phyloP scores from a whole-genome alignment of 768 basidiomycete species.

The Rhodocollybia butyracea region DNA sequence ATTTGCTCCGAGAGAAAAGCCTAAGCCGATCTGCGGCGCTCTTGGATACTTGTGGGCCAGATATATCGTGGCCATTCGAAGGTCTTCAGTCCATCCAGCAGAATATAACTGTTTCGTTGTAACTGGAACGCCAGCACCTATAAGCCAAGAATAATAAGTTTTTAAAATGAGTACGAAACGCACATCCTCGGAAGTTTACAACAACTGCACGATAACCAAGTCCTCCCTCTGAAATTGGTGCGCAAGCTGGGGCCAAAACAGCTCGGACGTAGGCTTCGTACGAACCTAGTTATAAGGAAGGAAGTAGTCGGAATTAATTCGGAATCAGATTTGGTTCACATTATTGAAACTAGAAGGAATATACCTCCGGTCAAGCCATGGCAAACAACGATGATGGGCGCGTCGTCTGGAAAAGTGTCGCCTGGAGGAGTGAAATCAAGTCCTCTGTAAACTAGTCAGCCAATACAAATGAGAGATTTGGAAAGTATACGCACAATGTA shows the following conservation, averaged over 20 bases:
- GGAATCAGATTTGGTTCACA: no score
- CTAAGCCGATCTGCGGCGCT: conserved; percentile 81
- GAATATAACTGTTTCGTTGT: conserved; percentile 64
- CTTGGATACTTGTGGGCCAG: conserved; percentile 69
- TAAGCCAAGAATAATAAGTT: neutral
- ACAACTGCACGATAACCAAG: conserved; percentile 89
- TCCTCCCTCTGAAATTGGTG: conserved; percentile 73
- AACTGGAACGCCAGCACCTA: conserved; percentile 83
- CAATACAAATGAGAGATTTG: neutral
- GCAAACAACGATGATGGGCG: conserved; percentile 27
- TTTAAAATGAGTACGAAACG: conserved; percentile 24
- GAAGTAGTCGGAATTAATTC: no score
- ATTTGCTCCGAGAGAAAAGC: conserved; percentile 93
- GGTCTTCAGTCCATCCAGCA: conserved; percentile 87
- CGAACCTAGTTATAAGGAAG: conserved; percentile 66
- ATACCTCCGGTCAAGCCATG: conserved; percentile 14
- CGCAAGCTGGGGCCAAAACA: conserved; percentile 70
- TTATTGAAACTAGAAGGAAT: no score
- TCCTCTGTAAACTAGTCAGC: conserved; percentile 21
- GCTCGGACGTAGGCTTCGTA: conserved; percentile 89
- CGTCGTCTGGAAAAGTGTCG: neutral
- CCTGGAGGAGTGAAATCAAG: conserved; percentile 33
- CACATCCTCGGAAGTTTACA: conserved; percentile 91
- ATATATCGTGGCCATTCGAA: conserved; percentile 77
- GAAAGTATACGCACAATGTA: conserved; percentile 29